Conservation (phyloP, 2,329 filamentous ascomycete genomes). For the Calycina marina region DNA sequence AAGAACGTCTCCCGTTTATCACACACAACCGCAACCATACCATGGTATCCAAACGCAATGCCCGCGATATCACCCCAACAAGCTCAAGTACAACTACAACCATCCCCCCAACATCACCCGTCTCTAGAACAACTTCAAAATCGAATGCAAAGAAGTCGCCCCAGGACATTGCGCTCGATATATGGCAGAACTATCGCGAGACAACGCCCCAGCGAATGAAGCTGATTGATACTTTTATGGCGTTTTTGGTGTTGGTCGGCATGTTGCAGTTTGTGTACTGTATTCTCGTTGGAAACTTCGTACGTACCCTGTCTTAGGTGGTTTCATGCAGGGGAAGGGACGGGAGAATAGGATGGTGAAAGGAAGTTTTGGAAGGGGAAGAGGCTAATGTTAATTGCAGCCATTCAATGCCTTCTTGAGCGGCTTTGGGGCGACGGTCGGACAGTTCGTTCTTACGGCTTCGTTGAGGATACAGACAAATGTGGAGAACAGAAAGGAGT, state of each 20-base stretch:
- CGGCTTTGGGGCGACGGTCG: conserved; percentile 86
- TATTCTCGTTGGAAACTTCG: conserved; percentile 82
- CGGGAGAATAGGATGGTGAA: not conserved
- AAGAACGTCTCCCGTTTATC: too few relatives aligned
- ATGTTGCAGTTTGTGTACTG: conserved; percentile 92
- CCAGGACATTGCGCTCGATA: conserved; percentile 46
- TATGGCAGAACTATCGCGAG: conserved; percentile 66
- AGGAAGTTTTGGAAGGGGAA: too few relatives aligned
- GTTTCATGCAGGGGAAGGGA: not conserved
- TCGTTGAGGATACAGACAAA: conserved; percentile 86
- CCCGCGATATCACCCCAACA: conserved; percentile 17
- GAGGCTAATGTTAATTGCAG: conserved; percentile 34
- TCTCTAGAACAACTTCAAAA: conserved; percentile 8
- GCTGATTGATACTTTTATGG: conserved; percentile 83
- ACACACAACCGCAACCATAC: conserved; percentile 2
- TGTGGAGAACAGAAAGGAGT: conserved; percentile 64
- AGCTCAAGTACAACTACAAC: conserved; percentile 15
- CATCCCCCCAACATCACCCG: conserved; percentile 9
- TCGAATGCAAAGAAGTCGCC: conserved; percentile 15
- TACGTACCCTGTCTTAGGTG: conserved; percentile 37
- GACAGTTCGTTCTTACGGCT: conserved; percentile 86
- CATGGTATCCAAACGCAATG: conserved; percentile 37
- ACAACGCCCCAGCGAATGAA: conserved; percentile 82
- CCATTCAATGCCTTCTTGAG: conserved; percentile 98
- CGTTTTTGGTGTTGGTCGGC: conserved; percentile 71